Evolutionary conservation across 768 basidiomycete genomes (phyloP).

Genomic region (Leucosporidium yakuticum): DNA sequence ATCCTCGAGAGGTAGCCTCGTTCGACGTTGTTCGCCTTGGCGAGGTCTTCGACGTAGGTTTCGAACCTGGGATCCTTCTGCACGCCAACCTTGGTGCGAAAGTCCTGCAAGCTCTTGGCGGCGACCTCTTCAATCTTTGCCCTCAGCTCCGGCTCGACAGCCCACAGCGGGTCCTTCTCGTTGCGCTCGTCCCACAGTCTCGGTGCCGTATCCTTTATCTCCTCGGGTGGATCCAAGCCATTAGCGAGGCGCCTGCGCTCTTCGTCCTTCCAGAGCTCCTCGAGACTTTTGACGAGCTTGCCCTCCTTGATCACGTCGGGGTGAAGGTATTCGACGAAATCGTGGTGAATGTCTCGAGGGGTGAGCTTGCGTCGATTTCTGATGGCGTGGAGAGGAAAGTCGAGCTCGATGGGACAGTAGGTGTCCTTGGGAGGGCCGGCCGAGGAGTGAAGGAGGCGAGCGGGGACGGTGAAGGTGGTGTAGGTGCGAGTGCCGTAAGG

Average conservation of each 20-base stretch:
- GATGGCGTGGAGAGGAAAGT: slow-evolving; percentile 72
- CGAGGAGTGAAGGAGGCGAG: slow-evolving; percentile 36
- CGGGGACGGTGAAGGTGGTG: slow-evolving; percentile 40
- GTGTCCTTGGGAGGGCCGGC: slow-evolving; percentile 42
- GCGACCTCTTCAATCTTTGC: slow-evolving; percentile 63
- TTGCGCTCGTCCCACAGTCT: slow-evolving; percentile 10
- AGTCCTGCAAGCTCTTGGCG: slow-evolving; percentile 47
- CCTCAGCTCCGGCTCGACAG: slow-evolving; percentile 68
- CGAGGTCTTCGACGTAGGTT: slow-evolving; percentile 24
- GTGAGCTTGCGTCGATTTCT: slow-evolving; percentile 67
- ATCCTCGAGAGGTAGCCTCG: slow-evolving; percentile 56
- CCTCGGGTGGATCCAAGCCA: slow-evolving; percentile 30
- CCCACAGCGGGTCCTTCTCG: slow-evolving; percentile 52
- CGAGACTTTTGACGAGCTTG: slow-evolving; percentile 76
- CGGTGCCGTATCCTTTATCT: slow-evolving; percentile 15
- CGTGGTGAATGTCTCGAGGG: slow-evolving; percentile 64
- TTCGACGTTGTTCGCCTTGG: not conserved
- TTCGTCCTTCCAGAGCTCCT: slow-evolving; percentile 96
- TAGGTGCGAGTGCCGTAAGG: slow-evolving; percentile 34
- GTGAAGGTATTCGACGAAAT: slow-evolving; percentile 55
- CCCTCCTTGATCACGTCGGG: slow-evolving; percentile 52
- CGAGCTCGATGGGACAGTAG: slow-evolving; percentile 63
- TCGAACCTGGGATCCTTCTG: slow-evolving; percentile 38
- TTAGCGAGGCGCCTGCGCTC: slow-evolving; percentile 55
- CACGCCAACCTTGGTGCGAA: slow-evolving; percentile 35